Percentiles rank a stretch among this genome's conserved stretches.
Conservation (phyloP, 1,139 yeast species). For the Starmera stellimalicola region DNA sequence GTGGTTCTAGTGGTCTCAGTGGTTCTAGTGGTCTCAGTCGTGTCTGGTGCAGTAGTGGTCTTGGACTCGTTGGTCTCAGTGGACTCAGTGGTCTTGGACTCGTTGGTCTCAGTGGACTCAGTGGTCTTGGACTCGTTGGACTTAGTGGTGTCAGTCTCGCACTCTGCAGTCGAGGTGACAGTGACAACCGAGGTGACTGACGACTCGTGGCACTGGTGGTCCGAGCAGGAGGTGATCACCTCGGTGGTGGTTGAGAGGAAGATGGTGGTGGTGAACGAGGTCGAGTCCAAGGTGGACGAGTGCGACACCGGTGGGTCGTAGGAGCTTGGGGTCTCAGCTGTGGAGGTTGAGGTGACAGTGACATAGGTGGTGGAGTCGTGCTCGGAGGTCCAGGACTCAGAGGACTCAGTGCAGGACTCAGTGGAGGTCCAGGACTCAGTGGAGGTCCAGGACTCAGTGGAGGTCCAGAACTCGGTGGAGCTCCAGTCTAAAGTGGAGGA, state of each 20-base stretch:
- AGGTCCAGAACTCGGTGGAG: neutral
- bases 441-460: neutral
- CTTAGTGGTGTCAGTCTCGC: conserved; percentile 1
- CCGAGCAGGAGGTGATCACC: neutral
- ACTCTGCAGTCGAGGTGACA: conserved; percentile 1
- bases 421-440: neutral
- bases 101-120: conserved; percentile 1
- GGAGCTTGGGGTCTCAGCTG: neutral
- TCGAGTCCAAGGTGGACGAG: neutral
- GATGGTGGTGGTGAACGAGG: neutral
- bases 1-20: conserved; percentile 2
- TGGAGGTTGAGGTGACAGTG: neutral
- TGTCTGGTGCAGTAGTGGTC: conserved; percentile 1
- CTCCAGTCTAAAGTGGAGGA: neutral
- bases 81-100: neutral
- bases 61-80: conserved; percentile 1
- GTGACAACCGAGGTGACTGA: neutral
- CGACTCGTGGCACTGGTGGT: neutral
- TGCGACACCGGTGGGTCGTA: conserved; percentile 1
- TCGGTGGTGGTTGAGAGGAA: neutral
- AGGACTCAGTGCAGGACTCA: neutral
- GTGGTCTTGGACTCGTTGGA: neutral
- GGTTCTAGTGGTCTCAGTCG: conserved; percentile 2
- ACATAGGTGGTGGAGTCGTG: neutral
- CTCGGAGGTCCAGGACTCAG: neutral